Conservation (phyloP, 331 rosid species). For the Quercus tomentella region DNA sequence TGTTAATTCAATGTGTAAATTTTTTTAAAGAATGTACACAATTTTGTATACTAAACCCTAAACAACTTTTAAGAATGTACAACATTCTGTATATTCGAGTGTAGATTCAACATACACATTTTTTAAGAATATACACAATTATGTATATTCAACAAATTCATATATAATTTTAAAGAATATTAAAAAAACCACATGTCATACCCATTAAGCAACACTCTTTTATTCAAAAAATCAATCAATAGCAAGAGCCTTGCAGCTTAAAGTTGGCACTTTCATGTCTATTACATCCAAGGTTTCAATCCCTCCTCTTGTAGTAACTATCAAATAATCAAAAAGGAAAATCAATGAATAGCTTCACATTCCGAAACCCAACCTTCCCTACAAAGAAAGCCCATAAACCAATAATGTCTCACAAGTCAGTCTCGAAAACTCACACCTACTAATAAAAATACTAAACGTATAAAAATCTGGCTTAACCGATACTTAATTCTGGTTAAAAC, state of each 20-base stretch:
- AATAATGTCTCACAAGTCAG: slow-evolving; percentile 13
- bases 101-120: too few species aligned
- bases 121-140: too few species aligned
- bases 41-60: too few species aligned
- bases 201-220: slow-evolving; percentile 41
- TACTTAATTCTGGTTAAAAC: slow-evolving; percentile 42
- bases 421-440: slow-evolving; percentile 5
- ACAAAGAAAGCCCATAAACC: slow-evolving; percentile 67
- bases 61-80: too few species aligned
- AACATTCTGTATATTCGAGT: accelerated
- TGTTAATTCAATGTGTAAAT: too few species aligned
- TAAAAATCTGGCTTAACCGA: slow-evolving; percentile 63
- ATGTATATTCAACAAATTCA: too few species aligned
- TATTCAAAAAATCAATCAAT: slow-evolving; percentile 10
- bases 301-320: too few species aligned
- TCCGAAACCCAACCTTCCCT: slow-evolving; percentile 38
- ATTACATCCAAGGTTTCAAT: too few species aligned
- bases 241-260: too few species aligned
- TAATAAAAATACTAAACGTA: slow-evolving; percentile 75
- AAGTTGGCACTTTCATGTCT: too few species aligned
- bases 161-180: too few species aligned
- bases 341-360: slow-evolving; percentile 46
- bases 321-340: neutral
- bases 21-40: too few species aligned
- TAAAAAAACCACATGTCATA: slow-evolving; percentile 24